Percentiles rank a stretch among this genome's conserved stretches.
These are phyloP conservation scores for Eucalyptus caleyi DNA, from an alignment of 345 rosid species.

Conservation along the genomic window DNA sequence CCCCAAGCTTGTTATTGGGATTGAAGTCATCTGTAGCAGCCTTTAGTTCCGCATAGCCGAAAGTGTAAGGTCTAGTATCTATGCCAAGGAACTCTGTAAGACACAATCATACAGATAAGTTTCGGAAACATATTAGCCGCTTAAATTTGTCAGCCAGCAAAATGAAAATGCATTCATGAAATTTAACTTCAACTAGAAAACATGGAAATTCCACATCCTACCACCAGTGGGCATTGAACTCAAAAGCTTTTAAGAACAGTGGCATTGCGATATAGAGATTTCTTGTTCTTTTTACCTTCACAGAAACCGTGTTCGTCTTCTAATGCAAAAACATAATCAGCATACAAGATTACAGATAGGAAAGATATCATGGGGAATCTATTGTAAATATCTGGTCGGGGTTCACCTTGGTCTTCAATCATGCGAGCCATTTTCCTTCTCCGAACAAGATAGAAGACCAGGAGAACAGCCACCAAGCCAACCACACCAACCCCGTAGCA, in stretches of 20 bases:
- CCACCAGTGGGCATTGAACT: background rate
- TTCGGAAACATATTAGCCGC: background rate
- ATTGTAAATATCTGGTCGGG: background rate
- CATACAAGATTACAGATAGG: background rate
- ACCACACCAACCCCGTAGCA: conserved; percentile 33
- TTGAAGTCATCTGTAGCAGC: conserved; percentile 54
- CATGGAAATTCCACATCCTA: background rate
- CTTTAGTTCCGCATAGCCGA: conserved; percentile 46
- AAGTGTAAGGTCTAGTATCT: conserved; percentile 48
- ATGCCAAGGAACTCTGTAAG: conserved; percentile 33
- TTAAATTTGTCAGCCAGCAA: background rate
- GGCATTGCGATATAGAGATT: background rate
- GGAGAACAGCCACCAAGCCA: conserved; percentile 12
- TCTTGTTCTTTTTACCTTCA: background rate
- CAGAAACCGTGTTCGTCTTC: background rate
- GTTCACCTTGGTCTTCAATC: conserved; percentile 50
- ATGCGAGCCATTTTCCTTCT: conserved; percentile 15
- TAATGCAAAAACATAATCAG: background rate
- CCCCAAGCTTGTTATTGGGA: conserved; percentile 62
- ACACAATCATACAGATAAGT: background rate
- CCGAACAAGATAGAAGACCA: conserved; percentile 18
- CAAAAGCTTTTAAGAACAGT: background rate
- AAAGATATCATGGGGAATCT: background rate
- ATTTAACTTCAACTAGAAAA: background rate
- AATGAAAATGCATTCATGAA: background rate